Conservation (phyloP, 2,329 filamentous ascomycete genomes). For the Fusarium sp. region DNA sequence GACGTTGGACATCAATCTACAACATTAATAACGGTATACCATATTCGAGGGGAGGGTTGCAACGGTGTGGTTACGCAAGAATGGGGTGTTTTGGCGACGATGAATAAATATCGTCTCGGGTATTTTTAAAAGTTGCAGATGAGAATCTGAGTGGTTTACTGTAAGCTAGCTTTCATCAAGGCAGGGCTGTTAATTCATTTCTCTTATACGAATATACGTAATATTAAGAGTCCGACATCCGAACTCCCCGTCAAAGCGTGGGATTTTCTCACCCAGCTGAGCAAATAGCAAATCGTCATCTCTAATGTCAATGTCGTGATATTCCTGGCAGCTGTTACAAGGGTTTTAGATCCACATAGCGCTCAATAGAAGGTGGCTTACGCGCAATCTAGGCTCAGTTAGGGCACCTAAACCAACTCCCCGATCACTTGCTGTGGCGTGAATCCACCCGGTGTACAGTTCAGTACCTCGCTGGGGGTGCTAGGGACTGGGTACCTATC, state of each 20-base stretch:
- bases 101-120: conserved; percentile 6
- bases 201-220: background rate
- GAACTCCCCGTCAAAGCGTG: conserved; percentile 30
- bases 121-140: conserved; percentile 1
- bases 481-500: conserved; percentile 40
- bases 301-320: conserved; percentile 42
- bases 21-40: conserved; percentile 64
- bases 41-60: conserved; percentile 57
- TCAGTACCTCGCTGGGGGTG: conserved; percentile 8
- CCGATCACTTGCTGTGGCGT: conserved; percentile 30
- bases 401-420: conserved; percentile 29
- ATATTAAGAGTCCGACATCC: conserved; percentile 27
- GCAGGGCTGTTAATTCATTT: background rate
- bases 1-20: conserved; percentile 40
- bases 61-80: conserved; percentile 57
- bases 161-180: background rate
- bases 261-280: conserved; percentile 15
- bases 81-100: conserved; percentile 47
- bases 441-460: conserved; percentile 9
- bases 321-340: conserved; percentile 35
- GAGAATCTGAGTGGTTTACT: conserved; percentile 14
- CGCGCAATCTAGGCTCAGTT: conserved; percentile 16
- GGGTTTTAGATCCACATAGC: conserved; percentile 40
- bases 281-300: conserved; percentile 37
- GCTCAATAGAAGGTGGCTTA: conserved; percentile 28